These are phyloP conservation scores for Immersiella caudata DNA, from an alignment of 495 filamentous ascomycete species.

Conservation along the genomic window DNA sequence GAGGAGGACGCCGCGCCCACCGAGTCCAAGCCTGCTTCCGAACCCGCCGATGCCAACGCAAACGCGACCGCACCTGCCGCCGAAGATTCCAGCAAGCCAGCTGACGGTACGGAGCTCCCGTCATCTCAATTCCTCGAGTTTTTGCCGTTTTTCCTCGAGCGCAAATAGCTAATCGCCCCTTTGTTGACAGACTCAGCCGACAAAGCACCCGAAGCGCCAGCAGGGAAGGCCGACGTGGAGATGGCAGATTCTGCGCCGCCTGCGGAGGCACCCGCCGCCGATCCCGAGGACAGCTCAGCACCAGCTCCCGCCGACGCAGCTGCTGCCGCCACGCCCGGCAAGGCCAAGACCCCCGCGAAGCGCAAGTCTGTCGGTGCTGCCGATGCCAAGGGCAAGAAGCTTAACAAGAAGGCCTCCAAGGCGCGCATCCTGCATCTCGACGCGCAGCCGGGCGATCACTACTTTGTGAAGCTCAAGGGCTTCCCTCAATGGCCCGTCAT, in stretches of 20 bases:
- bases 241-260: constrained; percentile 39
- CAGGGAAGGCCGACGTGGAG: constrained; percentile 42
- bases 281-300: constrained; percentile 23
- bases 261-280: constrained; percentile 26
- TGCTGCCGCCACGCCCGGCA: constrained; percentile 42
- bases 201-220: constrained; percentile 32
- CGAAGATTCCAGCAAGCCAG: constrained; percentile 27
- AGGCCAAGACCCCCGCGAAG: constrained; percentile 43
- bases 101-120: constrained; percentile 23
- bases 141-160: background rate
- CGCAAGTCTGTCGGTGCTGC: constrained; percentile 72
- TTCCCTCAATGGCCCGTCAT: constrained; percentile 90
- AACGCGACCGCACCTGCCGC: constrained; percentile 5
- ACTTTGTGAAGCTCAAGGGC: constrained; percentile 83
- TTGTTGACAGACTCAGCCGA: constrained; percentile 25
- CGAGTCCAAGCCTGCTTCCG: constrained; percentile 27
- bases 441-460: constrained; percentile 83
- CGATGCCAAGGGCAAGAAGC: constrained; percentile 74
- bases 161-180: constrained; percentile 28
- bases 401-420: constrained; percentile 82
- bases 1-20: constrained; percentile 23
- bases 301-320: constrained; percentile 13
- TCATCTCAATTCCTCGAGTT: background rate
- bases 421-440: constrained; percentile 69
- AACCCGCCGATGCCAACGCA: constrained; percentile 14